Conservation (phyloP, 2,329 filamentous ascomycete genomes). For the Penicillium sp. region DNA sequence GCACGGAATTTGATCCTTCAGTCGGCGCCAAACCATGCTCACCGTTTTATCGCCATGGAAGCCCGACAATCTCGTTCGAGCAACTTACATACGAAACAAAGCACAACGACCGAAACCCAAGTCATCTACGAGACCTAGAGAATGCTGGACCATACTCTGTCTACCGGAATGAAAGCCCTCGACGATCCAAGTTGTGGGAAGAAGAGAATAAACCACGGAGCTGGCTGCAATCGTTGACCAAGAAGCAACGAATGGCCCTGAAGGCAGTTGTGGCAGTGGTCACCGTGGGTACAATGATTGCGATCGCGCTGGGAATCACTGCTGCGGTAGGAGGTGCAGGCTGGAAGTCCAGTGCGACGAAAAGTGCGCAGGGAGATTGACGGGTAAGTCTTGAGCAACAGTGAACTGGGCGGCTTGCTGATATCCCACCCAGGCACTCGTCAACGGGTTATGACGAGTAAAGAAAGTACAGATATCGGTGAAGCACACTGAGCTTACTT, state of each 20-base stretch:
- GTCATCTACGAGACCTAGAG: slow-evolving; percentile 36
- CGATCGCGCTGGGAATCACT: slow-evolving; percentile 48
- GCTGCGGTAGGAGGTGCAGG: slow-evolving; percentile 47
- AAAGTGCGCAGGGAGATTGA: slow-evolving; percentile 26
- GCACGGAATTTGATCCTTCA: slow-evolving; percentile 40
- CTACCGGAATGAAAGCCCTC: slow-evolving; percentile 21
- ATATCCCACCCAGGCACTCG: neutral
- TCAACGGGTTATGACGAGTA: neutral
- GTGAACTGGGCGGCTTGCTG: neutral
- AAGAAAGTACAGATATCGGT: neutral
- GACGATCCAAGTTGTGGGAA: slow-evolving; percentile 37
- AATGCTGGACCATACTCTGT: slow-evolving; percentile 23
- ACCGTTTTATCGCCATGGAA: slow-evolving; percentile 47
- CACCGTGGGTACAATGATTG: slow-evolving; percentile 46
- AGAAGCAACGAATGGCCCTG: slow-evolving; percentile 39
- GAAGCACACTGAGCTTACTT: neutral
- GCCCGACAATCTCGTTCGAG: slow-evolving; percentile 28
- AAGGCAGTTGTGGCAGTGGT: slow-evolving; percentile 45
- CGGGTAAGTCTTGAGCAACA: slow-evolving; percentile 7
- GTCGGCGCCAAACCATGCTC: slow-evolving; percentile 44
- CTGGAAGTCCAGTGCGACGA: slow-evolving; percentile 40
- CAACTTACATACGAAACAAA: slow-evolving; percentile 29
- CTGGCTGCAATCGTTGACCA: slow-evolving; percentile 37
- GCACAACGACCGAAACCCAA: slow-evolving; percentile 11
- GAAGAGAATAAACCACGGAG: slow-evolving; percentile 35